Conservation (phyloP, 306 rosid species). For the Potentilla sterilis region DNA sequence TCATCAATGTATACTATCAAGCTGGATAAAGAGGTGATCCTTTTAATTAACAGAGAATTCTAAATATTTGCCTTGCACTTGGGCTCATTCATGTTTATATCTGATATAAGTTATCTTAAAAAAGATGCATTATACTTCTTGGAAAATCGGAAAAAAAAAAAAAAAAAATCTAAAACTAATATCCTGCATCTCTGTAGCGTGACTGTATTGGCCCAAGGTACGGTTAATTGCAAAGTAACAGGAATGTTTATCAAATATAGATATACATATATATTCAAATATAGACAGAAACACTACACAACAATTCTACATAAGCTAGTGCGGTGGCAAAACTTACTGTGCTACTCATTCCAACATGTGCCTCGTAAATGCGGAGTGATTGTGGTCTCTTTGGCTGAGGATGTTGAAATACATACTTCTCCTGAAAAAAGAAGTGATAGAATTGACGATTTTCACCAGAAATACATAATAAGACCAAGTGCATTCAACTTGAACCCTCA, state of each 20-base stretch:
- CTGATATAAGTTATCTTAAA: not conserved
- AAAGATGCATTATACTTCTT: not conserved
- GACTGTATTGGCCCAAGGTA: conserved; percentile 6
- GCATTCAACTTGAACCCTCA: conserved; percentile 5
- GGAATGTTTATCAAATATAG: not conserved
- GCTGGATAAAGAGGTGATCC: not conserved
- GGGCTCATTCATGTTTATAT: not conserved
- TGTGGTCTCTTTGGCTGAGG: conserved; percentile 87
- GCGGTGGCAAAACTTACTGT: conserved; percentile 52
- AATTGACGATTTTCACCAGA: conserved; percentile 12
- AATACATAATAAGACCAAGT: conserved; percentile 9
- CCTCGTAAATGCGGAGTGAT: conserved; percentile 90
- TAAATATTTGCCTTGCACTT: not conserved
- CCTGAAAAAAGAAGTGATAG: conserved; percentile 48
- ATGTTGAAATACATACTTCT: conserved; percentile 71
- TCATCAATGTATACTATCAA: not conserved
- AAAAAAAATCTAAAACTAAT: not conserved
- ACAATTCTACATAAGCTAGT: conserved; percentile 31
- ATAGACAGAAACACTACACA: conserved; percentile 11
- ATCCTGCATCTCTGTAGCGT: not conserved
- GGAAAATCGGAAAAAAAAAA: not conserved
- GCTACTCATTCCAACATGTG: conserved; percentile 98
- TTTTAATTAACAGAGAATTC: not conserved
- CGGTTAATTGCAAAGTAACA: not conserved
- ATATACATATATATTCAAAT: not conserved